These are phyloP conservation scores for Alternaria sp. DNA, from an alignment of 2,329 filamentous ascomycete genomes.

Conservation along the genomic window DNA sequence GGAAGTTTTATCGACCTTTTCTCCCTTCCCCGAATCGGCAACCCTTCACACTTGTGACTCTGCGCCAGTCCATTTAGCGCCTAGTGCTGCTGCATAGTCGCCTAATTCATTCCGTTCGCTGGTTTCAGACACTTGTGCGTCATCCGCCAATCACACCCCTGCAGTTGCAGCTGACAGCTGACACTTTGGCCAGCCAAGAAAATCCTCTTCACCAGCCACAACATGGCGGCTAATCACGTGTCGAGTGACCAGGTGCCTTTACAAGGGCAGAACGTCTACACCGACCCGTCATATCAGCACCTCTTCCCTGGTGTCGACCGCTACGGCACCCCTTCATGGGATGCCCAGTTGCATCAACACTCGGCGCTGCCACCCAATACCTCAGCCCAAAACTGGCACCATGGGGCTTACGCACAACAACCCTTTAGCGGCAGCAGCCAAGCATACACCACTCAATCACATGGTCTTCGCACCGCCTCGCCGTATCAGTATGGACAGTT, in stretches of 20 bases:
- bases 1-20: slow-evolving; percentile 45
- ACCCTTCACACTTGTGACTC: slow-evolving; percentile 35
- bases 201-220: slow-evolving; percentile 9
- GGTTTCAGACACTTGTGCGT: slow-evolving; percentile 29
- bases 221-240: slow-evolving; percentile 49
- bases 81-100: slow-evolving; percentile 41
- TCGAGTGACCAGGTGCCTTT: slow-evolving; percentile 40
- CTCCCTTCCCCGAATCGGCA: slow-evolving; percentile 32
- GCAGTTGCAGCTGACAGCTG: slow-evolving; percentile 11
- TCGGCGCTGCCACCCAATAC: slow-evolving; percentile 25
- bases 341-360: slow-evolving; percentile 36
- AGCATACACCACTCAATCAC: slow-evolving; percentile 29
- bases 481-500: slow-evolving; percentile 45
- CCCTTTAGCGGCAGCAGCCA: slow-evolving; percentile 31
- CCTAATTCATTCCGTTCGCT: slow-evolving; percentile 34
- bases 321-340: slow-evolving; percentile 39
- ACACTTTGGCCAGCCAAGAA: slow-evolving; percentile 20
- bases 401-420: slow-evolving; percentile 34
- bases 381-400: slow-evolving; percentile 34
- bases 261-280: slow-evolving; percentile 43
- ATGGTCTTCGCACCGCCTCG: slow-evolving; percentile 35
- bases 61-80: slow-evolving; percentile 39
- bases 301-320: slow-evolving; percentile 40
- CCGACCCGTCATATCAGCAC: slow-evolving; percentile 37
- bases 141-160: slow-evolving; percentile 36